Base-by-base conservation (phyloP, 768 basidiomycete genomes). In the Tephrocybe rancida region DNA sequence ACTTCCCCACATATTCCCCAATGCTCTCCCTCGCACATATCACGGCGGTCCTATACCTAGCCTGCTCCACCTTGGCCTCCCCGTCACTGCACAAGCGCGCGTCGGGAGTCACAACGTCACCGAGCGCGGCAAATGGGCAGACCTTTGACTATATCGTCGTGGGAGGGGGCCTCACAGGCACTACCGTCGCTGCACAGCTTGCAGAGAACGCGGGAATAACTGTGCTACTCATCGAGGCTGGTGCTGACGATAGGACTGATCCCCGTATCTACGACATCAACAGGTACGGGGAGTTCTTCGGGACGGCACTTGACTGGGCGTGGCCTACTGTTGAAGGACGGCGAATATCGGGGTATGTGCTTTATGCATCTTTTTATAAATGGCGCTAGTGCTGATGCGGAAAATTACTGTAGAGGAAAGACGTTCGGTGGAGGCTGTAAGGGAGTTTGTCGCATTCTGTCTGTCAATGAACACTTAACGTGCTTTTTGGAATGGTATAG, bases 211-310 rank as follows among this genome's bases (percentile, higher is more conserved):
- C 74, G 3, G 55, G 62, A 0, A 64, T 74, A 37, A 71, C 73
- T 9, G 73, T 84, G 0, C 70, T 82, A 3, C 63, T 82, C 52
- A 70, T 84, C 41, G 83, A 84, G 62, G 82, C 76, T 2, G 82
- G 83, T 1, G 70, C 64, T 6, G 81, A 81, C 56, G 65, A 80
- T 56, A 70, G 79, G 21, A 65, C 67, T 5, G 73, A 80, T 56
- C 66, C 74, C 1, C 63, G 69, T 11, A 72, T 82, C 1, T 79
- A 74, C 50, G 77, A 82, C 50, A 70, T 81, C 18, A 76, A 80
- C 54, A 59, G 67, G 26, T 82, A 77, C 57, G 66, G 71, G 6
- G 61, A 68, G 25, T 76, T 76, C 16, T 75, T 79, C 55, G 70
- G 68, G 4, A 68, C 71, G 16, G 67, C 72, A 4, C 62, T 83